A percentile compares a stretch with the other conserved stretches of the same genome.
Conservation (phyloP, 768 basidiomycete genomes). For the Naematelia aurantialba region DNA sequence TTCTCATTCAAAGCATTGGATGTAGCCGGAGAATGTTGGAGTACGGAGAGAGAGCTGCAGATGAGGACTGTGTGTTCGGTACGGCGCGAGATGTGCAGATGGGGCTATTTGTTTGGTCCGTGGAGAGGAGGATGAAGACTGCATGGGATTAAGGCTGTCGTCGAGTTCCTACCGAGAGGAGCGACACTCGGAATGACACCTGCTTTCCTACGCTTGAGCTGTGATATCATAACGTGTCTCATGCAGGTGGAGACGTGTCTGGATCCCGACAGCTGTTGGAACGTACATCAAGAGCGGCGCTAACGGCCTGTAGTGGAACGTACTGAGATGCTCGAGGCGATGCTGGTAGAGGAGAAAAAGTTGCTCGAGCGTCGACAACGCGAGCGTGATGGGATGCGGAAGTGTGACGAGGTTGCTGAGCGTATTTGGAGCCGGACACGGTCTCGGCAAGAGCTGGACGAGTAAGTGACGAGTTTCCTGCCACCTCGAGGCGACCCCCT, state of each 20-base stretch:
- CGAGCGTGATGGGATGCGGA: conserved; percentile 31
- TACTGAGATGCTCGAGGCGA: conserved; percentile 21
- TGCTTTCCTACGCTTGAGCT: no score
- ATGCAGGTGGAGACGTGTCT: background rate
- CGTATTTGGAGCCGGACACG: conserved; percentile 27
- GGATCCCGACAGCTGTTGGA: no score
- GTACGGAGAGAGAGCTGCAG: background rate
- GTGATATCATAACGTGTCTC: no score
- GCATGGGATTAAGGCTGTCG: no score
- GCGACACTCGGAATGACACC: no score
- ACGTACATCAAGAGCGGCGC: background rate
- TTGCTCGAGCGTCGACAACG: conserved; percentile 20
- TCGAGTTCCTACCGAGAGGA: no score
- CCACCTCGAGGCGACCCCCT: background rate
- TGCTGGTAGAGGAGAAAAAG: conserved; percentile 30
- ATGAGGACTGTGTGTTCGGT: no score
- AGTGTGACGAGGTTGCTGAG: conserved; percentile 39
- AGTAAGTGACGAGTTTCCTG: conserved; percentile 31
- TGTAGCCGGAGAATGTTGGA: no score
- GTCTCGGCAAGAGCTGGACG: conserved; percentile 32
- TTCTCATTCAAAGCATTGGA: no score
- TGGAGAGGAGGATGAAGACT: background rate
- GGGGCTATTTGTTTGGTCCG: background rate
- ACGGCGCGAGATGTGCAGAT: background rate
- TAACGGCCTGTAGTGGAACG: conserved; percentile 9